Conservation (phyloP, 2,329 filamentous ascomycete species). For the Septoria petroselini region DNA sequence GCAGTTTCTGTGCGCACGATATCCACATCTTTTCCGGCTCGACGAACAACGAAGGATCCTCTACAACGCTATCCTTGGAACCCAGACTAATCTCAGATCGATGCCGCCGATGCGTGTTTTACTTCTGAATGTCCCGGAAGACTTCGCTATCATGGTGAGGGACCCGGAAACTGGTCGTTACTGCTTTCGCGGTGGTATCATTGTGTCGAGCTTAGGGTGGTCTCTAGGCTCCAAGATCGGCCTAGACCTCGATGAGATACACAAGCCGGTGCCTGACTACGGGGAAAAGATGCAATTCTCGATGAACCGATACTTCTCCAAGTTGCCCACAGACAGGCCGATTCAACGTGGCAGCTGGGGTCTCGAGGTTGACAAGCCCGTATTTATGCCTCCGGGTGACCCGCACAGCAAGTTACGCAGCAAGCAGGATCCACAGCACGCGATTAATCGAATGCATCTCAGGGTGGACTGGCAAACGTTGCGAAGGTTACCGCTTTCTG, state of each 20-base stretch:
- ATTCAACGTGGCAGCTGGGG: slow-evolving; percentile 86
- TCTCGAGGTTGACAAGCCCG: slow-evolving; percentile 69
- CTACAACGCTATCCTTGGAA: slow-evolving; percentile 66
- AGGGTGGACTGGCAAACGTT: slow-evolving; percentile 88
- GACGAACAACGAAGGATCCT: slow-evolving; percentile 56
- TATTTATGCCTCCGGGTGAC: slow-evolving; percentile 70
- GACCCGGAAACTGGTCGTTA: slow-evolving; percentile 71
- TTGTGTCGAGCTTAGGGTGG: slow-evolving; percentile 81
- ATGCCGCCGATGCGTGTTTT: slow-evolving; percentile 67
- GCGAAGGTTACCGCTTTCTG: slow-evolving; percentile 71
- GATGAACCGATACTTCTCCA: slow-evolving; percentile 84
- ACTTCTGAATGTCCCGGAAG: slow-evolving; percentile 76
- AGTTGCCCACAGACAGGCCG: slow-evolving; percentile 68
- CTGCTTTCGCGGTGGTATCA: slow-evolving; percentile 68
- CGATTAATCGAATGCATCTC: slow-evolving; percentile 60
- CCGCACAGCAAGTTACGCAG: slow-evolving; percentile 61
- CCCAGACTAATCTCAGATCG: slow-evolving; percentile 57
- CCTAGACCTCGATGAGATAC: slow-evolving; percentile 66
- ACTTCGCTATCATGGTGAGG: slow-evolving; percentile 74
- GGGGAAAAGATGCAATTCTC: slow-evolving; percentile 84
- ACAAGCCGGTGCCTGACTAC: slow-evolving; percentile 73
- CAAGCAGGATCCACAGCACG: slow-evolving; percentile 56
- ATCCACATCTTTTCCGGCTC: slow-evolving; percentile 70
- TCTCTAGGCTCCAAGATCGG: slow-evolving; percentile 72
- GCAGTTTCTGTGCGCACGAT: slow-evolving; percentile 74